Percentiles rank a stretch among this genome's conserved stretches.
Evolutionary conservation across 2,329 filamentous ascomycete genomes (phyloP).

Genomic region (Sclerotinia spermophila): DNA sequence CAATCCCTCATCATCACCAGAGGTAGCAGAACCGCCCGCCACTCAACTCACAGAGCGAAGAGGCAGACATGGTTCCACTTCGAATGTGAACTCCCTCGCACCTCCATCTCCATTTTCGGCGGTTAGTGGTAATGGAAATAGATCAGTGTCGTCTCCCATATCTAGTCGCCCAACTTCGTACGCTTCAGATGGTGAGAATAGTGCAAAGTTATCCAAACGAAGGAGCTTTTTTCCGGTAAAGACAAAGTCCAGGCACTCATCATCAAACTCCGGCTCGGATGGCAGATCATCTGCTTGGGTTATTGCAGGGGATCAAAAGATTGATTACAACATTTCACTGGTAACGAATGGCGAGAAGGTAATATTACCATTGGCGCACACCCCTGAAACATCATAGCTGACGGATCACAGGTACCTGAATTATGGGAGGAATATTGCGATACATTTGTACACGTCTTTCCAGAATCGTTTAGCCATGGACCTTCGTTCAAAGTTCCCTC

Average conservation of each 20-base stretch:
- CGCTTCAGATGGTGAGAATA: conserved; percentile 12
- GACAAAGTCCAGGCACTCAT: conserved; percentile 9
- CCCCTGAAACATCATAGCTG: background rate
- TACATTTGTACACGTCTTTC: conserved; percentile 55
- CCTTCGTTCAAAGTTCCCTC: conserved; percentile 56
- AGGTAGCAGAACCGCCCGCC: background rate
- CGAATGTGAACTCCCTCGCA: conserved; percentile 13
- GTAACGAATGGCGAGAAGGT: conserved; percentile 13
- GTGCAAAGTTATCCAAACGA: conserved; percentile 1
- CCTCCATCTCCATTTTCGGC: conserved; percentile 11
- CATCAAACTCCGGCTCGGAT: conserved; percentile 6
- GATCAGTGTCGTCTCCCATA: conserved; percentile 17
- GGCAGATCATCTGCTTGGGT: conserved; percentile 19
- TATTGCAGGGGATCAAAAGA: conserved; percentile 11
- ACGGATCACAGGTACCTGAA: conserved; percentile 55
- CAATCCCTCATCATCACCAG: background rate
- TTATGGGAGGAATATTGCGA: conserved; percentile 61
- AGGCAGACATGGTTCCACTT: conserved; percentile 14
- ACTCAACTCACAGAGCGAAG: conserved; percentile 5
- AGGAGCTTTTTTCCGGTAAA: conserved; percentile 15
- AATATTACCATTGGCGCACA: background rate
- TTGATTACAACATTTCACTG: conserved; percentile 19
- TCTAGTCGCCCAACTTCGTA: conserved; percentile 16
- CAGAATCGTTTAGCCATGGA: conserved; percentile 47
- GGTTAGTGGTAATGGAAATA: background rate